phyloP scores from a whole-genome alignment of 768 basidiomycete species.

The Russula foetens region DNA sequence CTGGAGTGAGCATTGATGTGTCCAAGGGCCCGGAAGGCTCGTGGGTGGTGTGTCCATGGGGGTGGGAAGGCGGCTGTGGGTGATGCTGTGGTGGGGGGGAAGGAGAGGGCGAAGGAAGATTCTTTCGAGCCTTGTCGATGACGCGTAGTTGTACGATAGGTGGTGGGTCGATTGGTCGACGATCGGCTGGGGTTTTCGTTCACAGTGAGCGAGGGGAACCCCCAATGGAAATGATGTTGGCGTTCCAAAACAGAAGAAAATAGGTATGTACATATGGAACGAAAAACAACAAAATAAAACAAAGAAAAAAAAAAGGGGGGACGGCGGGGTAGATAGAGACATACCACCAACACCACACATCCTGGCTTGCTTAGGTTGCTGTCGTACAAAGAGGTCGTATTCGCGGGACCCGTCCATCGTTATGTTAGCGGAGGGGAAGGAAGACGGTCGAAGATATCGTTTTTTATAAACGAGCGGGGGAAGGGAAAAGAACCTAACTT shows the following conservation, averaged over 20 bases:
- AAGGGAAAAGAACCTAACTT: slow-evolving; percentile 16
- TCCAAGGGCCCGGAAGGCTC: slow-evolving; percentile 6
- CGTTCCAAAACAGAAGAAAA: neutral
- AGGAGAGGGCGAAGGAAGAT: slow-evolving; percentile 18
- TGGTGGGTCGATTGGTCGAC: slow-evolving; percentile 94
- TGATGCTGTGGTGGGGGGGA: slow-evolving; percentile 13
- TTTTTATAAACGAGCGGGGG: slow-evolving; percentile 11
- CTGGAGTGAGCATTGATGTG: slow-evolving; percentile 17
- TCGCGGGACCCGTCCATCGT: slow-evolving; percentile 43
- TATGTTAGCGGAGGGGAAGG: neutral
- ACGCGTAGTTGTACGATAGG: slow-evolving; percentile 95
- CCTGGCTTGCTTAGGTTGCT: slow-evolving; percentile 86
- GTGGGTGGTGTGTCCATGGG: slow-evolving; percentile 4
- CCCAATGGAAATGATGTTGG: slow-evolving; percentile 3
- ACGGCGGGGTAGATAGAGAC: slow-evolving; percentile 18
- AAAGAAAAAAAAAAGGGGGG: neutral
- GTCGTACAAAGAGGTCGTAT: slow-evolving; percentile 79
- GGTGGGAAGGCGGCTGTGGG: neutral
- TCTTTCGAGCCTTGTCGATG: slow-evolving; percentile 48
- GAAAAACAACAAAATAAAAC: neutral
- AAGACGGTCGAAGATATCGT: neutral
- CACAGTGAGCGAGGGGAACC: neutral
- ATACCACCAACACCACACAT: slow-evolving; percentile 88
- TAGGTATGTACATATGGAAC: neutral
- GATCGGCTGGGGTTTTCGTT: slow-evolving; percentile 53